These are phyloP conservation scores for Magnaporthiopsis incrustans DNA, from an alignment of 2,329 filamentous ascomycete genomes.

Conservation along the genomic window DNA sequence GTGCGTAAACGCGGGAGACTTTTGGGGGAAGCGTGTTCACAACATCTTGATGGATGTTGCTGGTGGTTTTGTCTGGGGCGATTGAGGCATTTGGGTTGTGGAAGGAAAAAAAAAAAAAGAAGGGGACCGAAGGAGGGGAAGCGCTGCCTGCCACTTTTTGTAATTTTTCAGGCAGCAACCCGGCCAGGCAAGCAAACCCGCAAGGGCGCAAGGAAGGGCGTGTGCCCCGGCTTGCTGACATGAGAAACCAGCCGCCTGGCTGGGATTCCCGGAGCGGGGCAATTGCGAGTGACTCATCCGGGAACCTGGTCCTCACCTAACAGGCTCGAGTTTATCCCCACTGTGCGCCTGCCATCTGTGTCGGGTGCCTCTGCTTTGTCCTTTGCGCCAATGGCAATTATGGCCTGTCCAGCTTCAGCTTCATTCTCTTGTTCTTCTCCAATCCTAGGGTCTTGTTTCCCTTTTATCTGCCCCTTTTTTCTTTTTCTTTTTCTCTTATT, in stretches of 20 bases:
- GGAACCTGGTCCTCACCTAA: neutral
- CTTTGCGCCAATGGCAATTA: neutral
- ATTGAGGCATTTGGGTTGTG: conserved; percentile 26
- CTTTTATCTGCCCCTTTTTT: neutral
- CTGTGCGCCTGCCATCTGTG: neutral
- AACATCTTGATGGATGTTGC: conserved; percentile 45
- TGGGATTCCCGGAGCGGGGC: neutral
- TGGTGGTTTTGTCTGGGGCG: conserved; percentile 22
- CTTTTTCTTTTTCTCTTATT: no score
- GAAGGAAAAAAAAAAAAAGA: conserved; percentile 24
- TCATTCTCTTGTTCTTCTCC: neutral
- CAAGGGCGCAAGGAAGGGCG: conserved; percentile 1
- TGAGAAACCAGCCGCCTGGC: neutral
- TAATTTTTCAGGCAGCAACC: conserved; percentile 40
- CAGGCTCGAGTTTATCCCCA: neutral
- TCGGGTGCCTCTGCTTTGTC: neutral
- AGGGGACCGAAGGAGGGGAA: conserved; percentile 19
- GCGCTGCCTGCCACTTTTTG: conserved; percentile 28
- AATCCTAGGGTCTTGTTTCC: no score
- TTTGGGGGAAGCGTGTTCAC: conserved; percentile 39
- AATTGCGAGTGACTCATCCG: neutral
- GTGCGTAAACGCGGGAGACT: conserved; percentile 19
- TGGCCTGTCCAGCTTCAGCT: neutral
- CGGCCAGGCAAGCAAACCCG: conserved; percentile 8
- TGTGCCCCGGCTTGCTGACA: conserved; percentile 7